Base-by-base conservation (phyloP, 345 rosid genomes). In the Bruguiera gymnorhiza region DNA sequence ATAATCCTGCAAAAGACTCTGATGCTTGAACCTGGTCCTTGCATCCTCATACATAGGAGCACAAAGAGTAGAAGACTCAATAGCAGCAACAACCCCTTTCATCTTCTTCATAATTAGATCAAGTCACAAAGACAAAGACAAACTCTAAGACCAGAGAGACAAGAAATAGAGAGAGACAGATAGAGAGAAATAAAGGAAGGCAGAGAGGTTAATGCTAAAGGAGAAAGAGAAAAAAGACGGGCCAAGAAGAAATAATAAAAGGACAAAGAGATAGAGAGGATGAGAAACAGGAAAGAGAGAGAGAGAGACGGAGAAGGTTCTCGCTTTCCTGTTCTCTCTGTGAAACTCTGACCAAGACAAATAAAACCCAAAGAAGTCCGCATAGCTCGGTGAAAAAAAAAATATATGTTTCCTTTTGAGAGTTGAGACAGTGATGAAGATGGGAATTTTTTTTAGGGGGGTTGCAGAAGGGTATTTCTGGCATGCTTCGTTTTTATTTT, bases 291-390 rank as follows among this genome's bases (percentile, higher is more conserved):
- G 60, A 61, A 39, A 63, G 60, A 69, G 57, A 71, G 29, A 23
- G 75, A 71, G 29, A 23, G 75, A 68, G 76, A 71, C 56, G 73
- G 84, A 84, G 50, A 83, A 82, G 85, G 91, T 82, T 80, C 80
- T 76, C 64, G 71, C 77, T 78, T 84, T 82, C 83, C 87, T 83
- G 85, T 84, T 86, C 70, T 82, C 86, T 74, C 83, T 83, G 86
- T 80, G 83, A 74, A 84, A 84, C 85, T 82, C 92, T 88, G 91
- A 91, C 97, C 95, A 74, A 86, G 89, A 85, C 93, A 83, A 83
- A 76, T 85, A 83, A 84, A 82, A 82, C 85, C 83, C 86, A 81
- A 83, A 88, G 90, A 87, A 87, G 91, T 87, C 92, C 94, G 86
- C 89, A 89, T 87, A 78, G 82, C 79, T 86, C 75, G 80, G 86